These are phyloP conservation scores for Mycena rosella DNA, from an alignment of 768 basidiomycete species.

Conservation along the genomic window DNA sequence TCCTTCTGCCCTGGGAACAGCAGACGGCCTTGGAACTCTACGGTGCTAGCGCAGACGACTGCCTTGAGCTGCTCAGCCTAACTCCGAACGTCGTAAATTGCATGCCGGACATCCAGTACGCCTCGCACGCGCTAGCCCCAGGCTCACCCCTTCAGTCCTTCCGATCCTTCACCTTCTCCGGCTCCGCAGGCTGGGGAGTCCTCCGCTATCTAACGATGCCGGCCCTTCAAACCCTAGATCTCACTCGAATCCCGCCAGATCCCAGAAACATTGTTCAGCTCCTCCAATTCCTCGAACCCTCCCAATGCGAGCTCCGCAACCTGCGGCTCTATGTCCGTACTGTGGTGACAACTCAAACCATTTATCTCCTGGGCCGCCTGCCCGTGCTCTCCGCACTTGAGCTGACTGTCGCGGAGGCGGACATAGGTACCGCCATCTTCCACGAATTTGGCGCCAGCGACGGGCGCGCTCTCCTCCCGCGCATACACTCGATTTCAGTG, in stretches of 20 bases:
- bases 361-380: not conserved
- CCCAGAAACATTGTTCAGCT: slow-evolving; percentile 3
- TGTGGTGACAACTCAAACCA: not conserved
- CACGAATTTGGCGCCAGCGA: slow-evolving; percentile 2
- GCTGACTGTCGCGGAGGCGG: slow-evolving; percentile 1
- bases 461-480: not conserved
- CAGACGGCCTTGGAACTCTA: slow-evolving; percentile 17
- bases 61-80: slow-evolving; percentile 17
- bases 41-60: slow-evolving; percentile 21
- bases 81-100: slow-evolving; percentile 9
- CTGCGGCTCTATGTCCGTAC: slow-evolving; percentile 20
- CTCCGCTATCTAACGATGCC: slow-evolving; percentile 25
- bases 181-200: slow-evolving; percentile 16
- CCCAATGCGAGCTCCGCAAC: slow-evolving; percentile 5
- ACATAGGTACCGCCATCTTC: slow-evolving; percentile 12
- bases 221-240: slow-evolving; percentile 15
- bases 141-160: slow-evolving; percentile 10
- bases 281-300: slow-evolving; percentile 9
- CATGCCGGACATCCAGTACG: slow-evolving; percentile 13
- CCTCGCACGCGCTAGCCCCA: slow-evolving; percentile 10
- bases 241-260: not conserved
- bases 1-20: slow-evolving; percentile 23
- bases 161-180: slow-evolving; percentile 23
- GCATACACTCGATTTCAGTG: not conserved
- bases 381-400: not conserved